Conservation (phyloP, 805 yeast species). For the Lachancea meyersii region DNA sequence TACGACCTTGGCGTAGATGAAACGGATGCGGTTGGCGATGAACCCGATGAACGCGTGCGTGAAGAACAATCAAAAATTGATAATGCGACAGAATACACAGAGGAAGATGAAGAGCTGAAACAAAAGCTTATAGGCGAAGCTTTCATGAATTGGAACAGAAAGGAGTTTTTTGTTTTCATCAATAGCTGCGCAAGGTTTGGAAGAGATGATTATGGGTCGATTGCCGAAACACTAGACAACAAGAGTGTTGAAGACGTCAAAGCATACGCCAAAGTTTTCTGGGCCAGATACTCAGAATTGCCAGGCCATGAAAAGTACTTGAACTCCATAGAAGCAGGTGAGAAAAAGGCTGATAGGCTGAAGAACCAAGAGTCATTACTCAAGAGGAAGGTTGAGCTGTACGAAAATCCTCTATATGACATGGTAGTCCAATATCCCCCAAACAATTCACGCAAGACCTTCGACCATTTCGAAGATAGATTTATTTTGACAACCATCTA, state of each 20-base stretch:
- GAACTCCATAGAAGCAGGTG: slow-evolving; percentile 67
- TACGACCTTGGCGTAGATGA: slow-evolving; percentile 44
- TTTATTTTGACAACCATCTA: slow-evolving; percentile 55
- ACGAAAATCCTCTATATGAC: slow-evolving; percentile 56
- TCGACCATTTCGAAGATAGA: slow-evolving; percentile 64
- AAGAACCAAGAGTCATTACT: slow-evolving; percentile 51
- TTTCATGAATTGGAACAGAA: slow-evolving; percentile 62
- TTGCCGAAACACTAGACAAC: slow-evolving; percentile 50
- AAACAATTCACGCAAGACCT: slow-evolving; percentile 71
- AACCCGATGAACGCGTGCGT: slow-evolving; percentile 17
- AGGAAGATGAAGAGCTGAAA: slow-evolving; percentile 53
- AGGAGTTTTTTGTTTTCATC: slow-evolving; percentile 67
- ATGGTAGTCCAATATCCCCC: slow-evolving; percentile 69
- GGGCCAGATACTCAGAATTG: slow-evolving; percentile 53
- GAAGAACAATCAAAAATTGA: slow-evolving; percentile 51
- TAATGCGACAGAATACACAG: slow-evolving; percentile 51
- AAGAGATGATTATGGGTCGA: slow-evolving; percentile 42
- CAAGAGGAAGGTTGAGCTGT: slow-evolving; percentile 45
- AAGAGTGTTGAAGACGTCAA: slow-evolving; percentile 56
- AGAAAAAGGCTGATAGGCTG: slow-evolving; percentile 54
- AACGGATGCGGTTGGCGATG: slow-evolving; percentile 13
- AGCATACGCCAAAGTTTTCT: slow-evolving; percentile 53
- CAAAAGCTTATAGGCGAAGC: slow-evolving; percentile 48
- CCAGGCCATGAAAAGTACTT: slow-evolving; percentile 69
- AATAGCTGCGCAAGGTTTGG: slow-evolving; percentile 68